These are phyloP conservation scores for Annona squamosa DNA, from an alignment of 164 flowering plant species.

Conservation along the genomic window DNA sequence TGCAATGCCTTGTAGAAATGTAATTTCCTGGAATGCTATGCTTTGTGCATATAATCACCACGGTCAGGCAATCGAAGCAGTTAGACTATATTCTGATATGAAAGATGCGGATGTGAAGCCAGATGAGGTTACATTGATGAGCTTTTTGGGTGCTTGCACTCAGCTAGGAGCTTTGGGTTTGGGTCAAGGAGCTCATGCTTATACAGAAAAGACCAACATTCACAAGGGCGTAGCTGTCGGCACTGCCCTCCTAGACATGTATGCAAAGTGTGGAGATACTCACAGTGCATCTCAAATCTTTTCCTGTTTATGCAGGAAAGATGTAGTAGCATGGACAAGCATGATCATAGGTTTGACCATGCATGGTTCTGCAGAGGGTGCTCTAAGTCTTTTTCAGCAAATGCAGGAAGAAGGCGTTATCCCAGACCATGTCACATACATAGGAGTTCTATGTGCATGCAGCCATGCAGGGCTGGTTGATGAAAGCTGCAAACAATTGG, in stretches of 20 bases:
- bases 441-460: conserved; percentile 26
- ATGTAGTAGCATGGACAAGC: conserved; percentile 25
- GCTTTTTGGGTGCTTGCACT: conserved; percentile 22
- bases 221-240: conserved; percentile 8
- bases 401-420: conserved; percentile 15
- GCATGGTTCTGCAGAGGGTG: conserved; percentile 24
- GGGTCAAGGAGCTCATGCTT: conserved; percentile 24
- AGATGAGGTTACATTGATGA: conserved; percentile 20
- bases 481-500: conserved; percentile 19
- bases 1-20: conserved; percentile 21
- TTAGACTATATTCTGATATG: conserved; percentile 21
- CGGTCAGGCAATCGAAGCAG: conserved; percentile 15
- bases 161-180: conserved; percentile 15
- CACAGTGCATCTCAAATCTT: conserved; percentile 19
- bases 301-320: conserved; percentile 13
- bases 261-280: conserved; percentile 26
- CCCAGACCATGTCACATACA: conserved; percentile 27
- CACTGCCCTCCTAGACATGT: conserved; percentile 26
- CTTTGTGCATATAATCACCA: conserved; percentile 23
- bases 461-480: conserved; percentile 28
- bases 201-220: conserved; percentile 14
- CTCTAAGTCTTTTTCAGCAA: conserved; percentile 16
- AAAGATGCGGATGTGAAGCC: conserved; percentile 10
- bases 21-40: conserved; percentile 27
- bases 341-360: conserved; percentile 29